These are phyloP conservation scores for Mucor lusitanicus DNA, from an alignment of 371 early-diverging fungal genomes.

Conservation along the genomic window DNA sequence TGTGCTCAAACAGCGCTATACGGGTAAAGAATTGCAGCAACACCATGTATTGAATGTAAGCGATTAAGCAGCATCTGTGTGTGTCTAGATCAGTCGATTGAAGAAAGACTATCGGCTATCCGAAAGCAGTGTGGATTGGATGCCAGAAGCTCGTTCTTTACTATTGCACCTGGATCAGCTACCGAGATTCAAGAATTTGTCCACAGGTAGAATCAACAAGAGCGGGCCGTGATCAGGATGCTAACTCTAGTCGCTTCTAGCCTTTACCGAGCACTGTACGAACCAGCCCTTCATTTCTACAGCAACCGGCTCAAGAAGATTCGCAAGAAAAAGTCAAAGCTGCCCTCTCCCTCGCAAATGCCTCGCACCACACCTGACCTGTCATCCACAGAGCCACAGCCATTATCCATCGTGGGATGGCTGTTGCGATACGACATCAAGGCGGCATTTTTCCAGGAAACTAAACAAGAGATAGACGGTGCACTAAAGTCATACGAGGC, in stretches of 20 bases:
- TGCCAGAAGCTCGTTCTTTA: conserved; percentile 62
- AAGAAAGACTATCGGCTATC: conserved; percentile 65
- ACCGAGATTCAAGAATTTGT: conserved; percentile 68
- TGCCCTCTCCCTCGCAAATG: conserved; percentile 55
- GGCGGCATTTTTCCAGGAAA: conserved; percentile 74
- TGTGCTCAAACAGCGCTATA: conserved; percentile 48
- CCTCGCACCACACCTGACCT: conserved; percentile 27
- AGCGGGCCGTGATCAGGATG: background rate
- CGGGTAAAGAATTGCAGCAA: no score
- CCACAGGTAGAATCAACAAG: conserved; percentile 52
- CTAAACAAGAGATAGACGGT: conserved; percentile 76
- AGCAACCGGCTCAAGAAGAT: conserved; percentile 72
- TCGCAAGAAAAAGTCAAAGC: conserved; percentile 68
- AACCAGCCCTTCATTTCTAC: conserved; percentile 71
- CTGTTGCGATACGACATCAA: conserved; percentile 83
- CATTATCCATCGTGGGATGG: conserved; percentile 72
- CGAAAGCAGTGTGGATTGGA: conserved; percentile 71
- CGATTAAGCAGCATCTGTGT: background rate
- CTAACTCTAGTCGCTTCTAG: conserved; percentile 19
- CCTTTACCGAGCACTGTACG: conserved; percentile 69
- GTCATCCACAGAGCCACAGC: conserved; percentile 41
- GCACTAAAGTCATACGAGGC: conserved; percentile 77
- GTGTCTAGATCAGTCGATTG: conserved; percentile 56
- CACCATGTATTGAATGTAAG: background rate
- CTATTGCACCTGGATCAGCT: conserved; percentile 51